Percentiles rank a stretch among this genome's conserved stretches.
Conservation (phyloP, 441 rosid species). For the Hypseocharis bilobata region DNA sequence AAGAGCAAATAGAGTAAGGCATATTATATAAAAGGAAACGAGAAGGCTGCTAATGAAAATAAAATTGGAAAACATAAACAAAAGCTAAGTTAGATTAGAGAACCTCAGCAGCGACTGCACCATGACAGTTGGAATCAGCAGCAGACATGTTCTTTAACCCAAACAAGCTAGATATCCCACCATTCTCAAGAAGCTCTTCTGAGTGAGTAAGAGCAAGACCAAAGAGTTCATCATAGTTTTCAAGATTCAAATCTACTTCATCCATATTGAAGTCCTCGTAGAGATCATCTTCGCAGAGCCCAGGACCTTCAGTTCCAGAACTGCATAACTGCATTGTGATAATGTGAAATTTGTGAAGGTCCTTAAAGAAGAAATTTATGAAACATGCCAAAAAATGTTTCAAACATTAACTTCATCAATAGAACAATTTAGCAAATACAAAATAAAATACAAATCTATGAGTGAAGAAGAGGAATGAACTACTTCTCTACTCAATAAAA, state of each 20-base stretch:
- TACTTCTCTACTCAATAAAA: too few relatives aligned
- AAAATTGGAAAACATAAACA: slow-evolving; percentile 6
- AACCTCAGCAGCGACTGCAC: slow-evolving; percentile 53
- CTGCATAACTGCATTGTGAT: slow-evolving; percentile 37
- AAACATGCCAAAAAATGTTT: too few relatives aligned
- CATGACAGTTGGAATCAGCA: slow-evolving; percentile 49
- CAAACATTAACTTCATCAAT: too few relatives aligned
- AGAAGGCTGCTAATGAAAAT: neutral
- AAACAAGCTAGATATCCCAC: slow-evolving; percentile 82
- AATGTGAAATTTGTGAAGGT: slow-evolving; percentile 19
- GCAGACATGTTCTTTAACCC: slow-evolving; percentile 47
- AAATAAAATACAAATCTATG: neutral
- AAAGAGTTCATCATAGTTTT: slow-evolving; percentile 92
- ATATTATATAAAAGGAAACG: neutral
- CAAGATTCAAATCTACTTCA: slow-evolving; percentile 75
- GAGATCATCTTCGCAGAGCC: slow-evolving; percentile 52
- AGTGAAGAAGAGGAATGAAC: too few relatives aligned
- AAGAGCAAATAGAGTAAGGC: neutral
- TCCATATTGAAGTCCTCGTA: slow-evolving; percentile 73
- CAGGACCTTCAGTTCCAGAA: slow-evolving; percentile 36
- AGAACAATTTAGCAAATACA: neutral
- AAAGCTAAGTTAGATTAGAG: slow-evolving; percentile 22
- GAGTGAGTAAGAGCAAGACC: slow-evolving; percentile 70
- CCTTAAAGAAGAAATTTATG: slow-evolving; percentile 14
- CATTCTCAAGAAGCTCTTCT: slow-evolving; percentile 71